Conservation (phyloP, 1,139 yeast genomes). For the Blastobotrys petasosporus region DNA sequence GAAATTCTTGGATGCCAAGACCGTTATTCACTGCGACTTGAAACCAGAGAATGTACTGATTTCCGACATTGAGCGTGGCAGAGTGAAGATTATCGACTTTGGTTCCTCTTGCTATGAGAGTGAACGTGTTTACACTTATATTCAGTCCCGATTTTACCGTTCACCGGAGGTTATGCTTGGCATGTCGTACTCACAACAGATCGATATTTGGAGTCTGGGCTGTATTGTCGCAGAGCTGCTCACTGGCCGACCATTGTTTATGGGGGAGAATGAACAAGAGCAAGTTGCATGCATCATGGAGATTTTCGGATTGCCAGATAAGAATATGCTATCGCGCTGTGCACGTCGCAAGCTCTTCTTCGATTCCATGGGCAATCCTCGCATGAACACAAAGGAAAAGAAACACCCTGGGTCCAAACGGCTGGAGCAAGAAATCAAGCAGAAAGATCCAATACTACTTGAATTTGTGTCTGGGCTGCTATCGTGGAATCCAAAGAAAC, state of each 20-base stretch:
- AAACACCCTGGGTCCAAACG: conserved; percentile 31
- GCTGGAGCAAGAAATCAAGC: conserved; percentile 26
- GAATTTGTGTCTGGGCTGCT: conserved; percentile 35
- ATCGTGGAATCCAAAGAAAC: conserved; percentile 50
- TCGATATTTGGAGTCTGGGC: conserved; percentile 79
- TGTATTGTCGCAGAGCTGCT: conserved; percentile 61
- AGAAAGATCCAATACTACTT: conserved; percentile 28
- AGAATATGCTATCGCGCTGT: conserved; percentile 36
- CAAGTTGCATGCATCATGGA: conserved; percentile 56
- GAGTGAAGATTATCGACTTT: conserved; percentile 87
- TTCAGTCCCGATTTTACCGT: conserved; percentile 91
- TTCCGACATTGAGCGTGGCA: conserved; percentile 75
- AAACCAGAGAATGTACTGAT: conserved; percentile 92
- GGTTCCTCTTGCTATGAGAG: conserved; percentile 94
- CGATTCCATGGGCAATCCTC: conserved; percentile 42
- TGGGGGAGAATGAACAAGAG: conserved; percentile 65
- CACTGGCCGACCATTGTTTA: conserved; percentile 62
- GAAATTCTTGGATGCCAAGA: conserved; percentile 49
- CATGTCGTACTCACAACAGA: conserved; percentile 58
- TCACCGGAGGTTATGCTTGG: conserved; percentile 90
- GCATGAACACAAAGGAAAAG: conserved; percentile 30
- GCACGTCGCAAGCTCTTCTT: conserved; percentile 35
- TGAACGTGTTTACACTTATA: conserved; percentile 84
- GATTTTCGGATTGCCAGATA: conserved; percentile 57
- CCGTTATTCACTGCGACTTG: conserved; percentile 77